phyloP scores from a whole-genome alignment of 2,329 filamentous ascomycete genomes.

The Cladosporium austrohemisphaericum region DNA sequence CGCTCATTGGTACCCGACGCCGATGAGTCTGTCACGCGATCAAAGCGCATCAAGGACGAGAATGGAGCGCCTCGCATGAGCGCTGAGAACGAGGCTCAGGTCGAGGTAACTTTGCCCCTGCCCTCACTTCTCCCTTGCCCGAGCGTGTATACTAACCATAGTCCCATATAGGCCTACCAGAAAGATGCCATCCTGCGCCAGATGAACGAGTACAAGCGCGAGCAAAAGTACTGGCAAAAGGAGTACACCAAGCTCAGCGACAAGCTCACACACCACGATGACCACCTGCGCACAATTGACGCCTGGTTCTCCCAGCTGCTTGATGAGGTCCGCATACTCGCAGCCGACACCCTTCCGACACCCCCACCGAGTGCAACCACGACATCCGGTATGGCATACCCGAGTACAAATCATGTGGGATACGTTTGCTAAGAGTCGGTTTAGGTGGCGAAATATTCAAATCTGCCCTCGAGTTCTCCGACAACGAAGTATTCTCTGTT shows the following conservation, averaged over 20 bases:
- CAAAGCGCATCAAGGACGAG: constrained; percentile 75
- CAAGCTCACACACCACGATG: constrained; percentile 77
- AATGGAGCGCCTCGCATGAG: constrained; percentile 71
- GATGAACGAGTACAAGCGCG: constrained; percentile 96
- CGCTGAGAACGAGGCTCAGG: constrained; percentile 66
- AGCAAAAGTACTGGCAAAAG: constrained; percentile 75
- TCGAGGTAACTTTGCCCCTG: constrained; percentile 61
- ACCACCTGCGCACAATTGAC: constrained; percentile 86
- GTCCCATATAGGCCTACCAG: constrained; percentile 67
- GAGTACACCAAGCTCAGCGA: constrained; percentile 78
- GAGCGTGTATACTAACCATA: background rate
- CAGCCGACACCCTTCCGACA: constrained; percentile 34
- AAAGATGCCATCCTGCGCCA: constrained; percentile 97
- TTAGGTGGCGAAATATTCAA: constrained; percentile 43
- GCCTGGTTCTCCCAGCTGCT: constrained; percentile 82
- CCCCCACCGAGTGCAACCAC: constrained; percentile 29
- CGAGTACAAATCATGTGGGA: constrained; percentile 24
- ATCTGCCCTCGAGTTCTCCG: constrained; percentile 51
- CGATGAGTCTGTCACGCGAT: constrained; percentile 81
- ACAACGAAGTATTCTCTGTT: constrained; percentile 64
- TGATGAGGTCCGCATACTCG: constrained; percentile 47
- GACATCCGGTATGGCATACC: constrained; percentile 27
- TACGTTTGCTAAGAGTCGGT: constrained; percentile 28
- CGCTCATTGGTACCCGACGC: constrained; percentile 76
- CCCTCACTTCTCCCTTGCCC: constrained; percentile 15